Base-by-base conservation (phyloP, 23 red algal genomes). In the Gracilaria caudata region DNA sequence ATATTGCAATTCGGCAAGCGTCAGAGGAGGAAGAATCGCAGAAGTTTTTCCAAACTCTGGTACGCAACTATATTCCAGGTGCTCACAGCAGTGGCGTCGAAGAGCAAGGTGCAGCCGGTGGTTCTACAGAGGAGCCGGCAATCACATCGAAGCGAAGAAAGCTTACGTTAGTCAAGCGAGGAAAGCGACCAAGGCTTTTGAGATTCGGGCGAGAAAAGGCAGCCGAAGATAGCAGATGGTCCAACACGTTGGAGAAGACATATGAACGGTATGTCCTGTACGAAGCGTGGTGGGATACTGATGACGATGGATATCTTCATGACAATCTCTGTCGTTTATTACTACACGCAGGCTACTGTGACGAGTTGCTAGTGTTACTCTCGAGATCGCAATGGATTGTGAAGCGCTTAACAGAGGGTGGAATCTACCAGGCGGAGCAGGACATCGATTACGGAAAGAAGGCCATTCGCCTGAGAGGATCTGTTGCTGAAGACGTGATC, bases 231-330 rank as follows among this genome's bases (percentile, higher is more conserved):
- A n/a, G n/a, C n/a, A n/a, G n/a, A n/a, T n/a, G n/a, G n/a, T n/a
- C n/a, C n/a, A n/a, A n/a, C n/a, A n/a, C n/a, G n/a, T n/a, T n/a
- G n/a, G n/a, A n/a, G n/a, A n/a, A n/a, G n/a, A n/a, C n/a, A n/a
- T n/a, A n/a, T n/a, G 70, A n/a, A n/a, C n/a, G n/a, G n/a, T n/a
- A n/a, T n/a, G n/a, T n/a, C n/a, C n/a, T n/a, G n/a, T n/a, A n/a
- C n/a, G n/a, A n/a, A n/a, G n/a, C 19, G 21, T 77, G 73, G 73
- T 77, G 73, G 73, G 26, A 56, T 26, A 4, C 20, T 56, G 73
- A 45, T 4, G 73, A 77, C 21, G 73, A 56, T 28, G 41, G 49
- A 3, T 79, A 79, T 17, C 1, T 53, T 53, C 49, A 53, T 17
- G 6, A 53, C 49, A 53, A 53, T 16, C 1, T 53, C 2, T 53